These are phyloP conservation scores for Rhododendron henanense DNA, from an alignment of 148 eudicot genomes.

Conservation along the genomic window DNA sequence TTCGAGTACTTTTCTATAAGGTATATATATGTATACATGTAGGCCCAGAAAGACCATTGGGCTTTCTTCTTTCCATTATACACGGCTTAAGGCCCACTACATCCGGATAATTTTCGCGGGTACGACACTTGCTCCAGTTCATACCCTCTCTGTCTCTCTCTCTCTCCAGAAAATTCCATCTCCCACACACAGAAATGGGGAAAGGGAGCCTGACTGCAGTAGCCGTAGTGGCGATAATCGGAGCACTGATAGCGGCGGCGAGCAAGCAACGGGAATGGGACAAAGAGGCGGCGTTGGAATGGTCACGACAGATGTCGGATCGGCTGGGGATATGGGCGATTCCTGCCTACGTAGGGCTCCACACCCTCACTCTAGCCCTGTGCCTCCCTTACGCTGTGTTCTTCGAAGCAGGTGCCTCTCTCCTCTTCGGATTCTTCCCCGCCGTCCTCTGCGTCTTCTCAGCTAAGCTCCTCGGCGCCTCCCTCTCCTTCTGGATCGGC, in stretches of 20 bases:
- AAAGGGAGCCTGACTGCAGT: background rate
- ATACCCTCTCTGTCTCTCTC: background rate
- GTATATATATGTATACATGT: no score
- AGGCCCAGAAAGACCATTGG: background rate
- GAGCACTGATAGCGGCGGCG: slow-evolving; percentile 16
- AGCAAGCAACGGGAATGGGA: slow-evolving; percentile 26
- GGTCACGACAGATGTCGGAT: slow-evolving; percentile 40
- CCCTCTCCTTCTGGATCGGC: slow-evolving; percentile 83
- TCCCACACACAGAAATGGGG: background rate
- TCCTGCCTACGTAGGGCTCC: slow-evolving; percentile 62
- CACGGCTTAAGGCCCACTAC: background rate
- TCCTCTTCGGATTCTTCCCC: slow-evolving; percentile 71
- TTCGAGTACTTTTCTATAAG: no score
- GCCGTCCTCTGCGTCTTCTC: slow-evolving; percentile 69
- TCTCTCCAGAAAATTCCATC: background rate
- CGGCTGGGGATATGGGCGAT: slow-evolving; percentile 73
- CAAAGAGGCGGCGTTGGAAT: slow-evolving; percentile 32
- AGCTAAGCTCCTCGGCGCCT: slow-evolving; percentile 79
- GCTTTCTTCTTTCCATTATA: background rate
- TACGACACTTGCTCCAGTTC: background rate
- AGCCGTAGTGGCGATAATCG: slow-evolving; percentile 17
- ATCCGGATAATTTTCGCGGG: background rate
- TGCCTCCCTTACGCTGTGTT: slow-evolving; percentile 80
- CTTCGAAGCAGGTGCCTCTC: slow-evolving; percentile 83
- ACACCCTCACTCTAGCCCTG: slow-evolving; percentile 60